Evolutionary conservation across 371 early-diverging fungal genomes (phyloP), one percentile per base, ranked within the genome.

Genomic region (Apophysomyces elegans): DNA sequence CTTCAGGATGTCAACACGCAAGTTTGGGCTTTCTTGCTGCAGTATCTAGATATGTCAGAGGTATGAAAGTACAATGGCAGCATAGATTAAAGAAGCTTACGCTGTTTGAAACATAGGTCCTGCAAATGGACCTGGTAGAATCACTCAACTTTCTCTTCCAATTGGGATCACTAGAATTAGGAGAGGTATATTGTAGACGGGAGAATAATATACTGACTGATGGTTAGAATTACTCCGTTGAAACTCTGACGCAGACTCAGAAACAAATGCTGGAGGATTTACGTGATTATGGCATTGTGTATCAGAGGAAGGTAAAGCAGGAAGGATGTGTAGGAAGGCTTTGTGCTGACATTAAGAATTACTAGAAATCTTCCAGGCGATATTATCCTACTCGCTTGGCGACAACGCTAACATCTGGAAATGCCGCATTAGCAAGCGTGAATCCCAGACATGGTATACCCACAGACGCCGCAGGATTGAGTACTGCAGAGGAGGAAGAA

Each of bases 311-410:
- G 72, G 88, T 87, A 78, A 62, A 47, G 35, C 16, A 47, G 7
- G 18, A 7, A 7, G n/a, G 7, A 14, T n/a, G 47, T 47, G 13
- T 1, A 47, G 47, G 16, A 16, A 47, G 11, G 2, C 7, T 47
- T n/a, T 47, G 13, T 7, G 2, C 1, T 14, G 16, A 47, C 5
- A 21, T 7, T 11, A 50, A n/a, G 9, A 21, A 11, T 9, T 21
- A 9, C 2, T 69, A 90, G 86, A 83, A 85, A 71, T 88, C 86
- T 11, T 88, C 94, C 6, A 74, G 81, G 37, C 76, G 92, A 56
- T 97, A 93, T 72, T 97, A 96, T 69, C 96, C 98, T 9, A 97
- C 98, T 1, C 79, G 96, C 36, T 78, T 98, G 58, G 94, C 96
- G 1, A 95, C 96, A 0, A 92, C 96, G 1, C 77, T 98, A 57